Conservation (phyloP, 2,329 filamentous ascomycete species). For the Gaeumannomyces sp. region DNA sequence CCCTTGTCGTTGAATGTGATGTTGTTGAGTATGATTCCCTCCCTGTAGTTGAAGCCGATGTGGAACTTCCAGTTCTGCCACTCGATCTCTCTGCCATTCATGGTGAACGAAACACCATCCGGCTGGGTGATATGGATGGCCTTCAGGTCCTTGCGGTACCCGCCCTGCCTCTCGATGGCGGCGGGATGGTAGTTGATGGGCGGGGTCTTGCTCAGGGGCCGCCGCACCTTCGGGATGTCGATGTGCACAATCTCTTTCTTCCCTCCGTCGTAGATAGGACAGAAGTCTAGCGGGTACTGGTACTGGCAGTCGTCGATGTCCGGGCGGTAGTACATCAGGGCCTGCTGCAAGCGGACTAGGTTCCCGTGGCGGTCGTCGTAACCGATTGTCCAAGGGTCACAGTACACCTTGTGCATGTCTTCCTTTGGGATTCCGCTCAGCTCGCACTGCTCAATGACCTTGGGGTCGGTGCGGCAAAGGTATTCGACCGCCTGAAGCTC, state of each 20-base stretch:
- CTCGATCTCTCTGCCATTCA: conserved; percentile 66
- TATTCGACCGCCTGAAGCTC: conserved; percentile 77
- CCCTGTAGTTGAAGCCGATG: conserved; percentile 90
- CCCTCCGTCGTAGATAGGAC: conserved; percentile 80
- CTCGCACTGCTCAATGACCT: conserved; percentile 84
- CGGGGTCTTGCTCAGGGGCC: conserved; percentile 64
- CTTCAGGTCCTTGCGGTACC: conserved; percentile 72
- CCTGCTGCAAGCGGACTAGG: conserved; percentile 75
- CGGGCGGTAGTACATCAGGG: conserved; percentile 91
- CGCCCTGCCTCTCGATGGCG: conserved; percentile 59
- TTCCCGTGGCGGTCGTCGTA: conserved; percentile 87
- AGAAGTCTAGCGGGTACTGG: conserved; percentile 87
- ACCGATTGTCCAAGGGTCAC: conserved; percentile 93
- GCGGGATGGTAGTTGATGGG: conserved; percentile 76
- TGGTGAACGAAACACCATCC: conserved; percentile 77
- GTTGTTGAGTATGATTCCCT: conserved; percentile 85
- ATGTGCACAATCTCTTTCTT: conserved; percentile 75
- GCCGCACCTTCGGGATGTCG: conserved; percentile 70
- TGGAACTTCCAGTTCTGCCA: conserved; percentile 96
- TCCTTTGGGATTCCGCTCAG: conserved; percentile 72
- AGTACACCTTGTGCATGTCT: conserved; percentile 95
- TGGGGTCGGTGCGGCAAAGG: conserved; percentile 68
- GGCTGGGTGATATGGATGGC: conserved; percentile 66
- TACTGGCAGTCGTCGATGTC: conserved; percentile 84
- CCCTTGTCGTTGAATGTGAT: conserved; percentile 86